These are phyloP conservation scores for Straminergon stramineum DNA, from an alignment of 225 moss, liverwort and hornwort genomes.

Conservation along the genomic window DNA sequence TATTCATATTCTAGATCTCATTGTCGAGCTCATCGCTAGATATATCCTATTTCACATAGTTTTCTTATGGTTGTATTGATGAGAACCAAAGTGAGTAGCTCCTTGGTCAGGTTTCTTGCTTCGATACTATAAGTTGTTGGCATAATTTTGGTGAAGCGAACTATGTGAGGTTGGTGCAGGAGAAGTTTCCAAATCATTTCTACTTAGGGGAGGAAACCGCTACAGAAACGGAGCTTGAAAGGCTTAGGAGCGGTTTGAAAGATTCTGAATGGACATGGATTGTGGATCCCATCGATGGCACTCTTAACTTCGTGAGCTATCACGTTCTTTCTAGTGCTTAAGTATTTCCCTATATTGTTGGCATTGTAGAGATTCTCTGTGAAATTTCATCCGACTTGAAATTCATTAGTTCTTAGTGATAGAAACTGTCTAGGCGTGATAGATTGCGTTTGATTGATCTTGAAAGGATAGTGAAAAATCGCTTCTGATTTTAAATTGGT, in stretches of 20 bases:
- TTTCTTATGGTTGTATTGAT: neutral
- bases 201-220: conserved; percentile 85
- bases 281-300: conserved; percentile 97
- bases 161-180: conserved; percentile 29
- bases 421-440: neutral
- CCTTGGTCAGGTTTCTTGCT: neutral
- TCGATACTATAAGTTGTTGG: neutral
- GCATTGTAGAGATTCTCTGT: neutral
- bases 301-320: conserved; percentile 78
- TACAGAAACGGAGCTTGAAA: conserved; percentile 51
- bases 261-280: conserved; percentile 85
- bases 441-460: neutral
- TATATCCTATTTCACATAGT: neutral
- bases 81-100: neutral
- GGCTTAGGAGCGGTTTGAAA: conserved; percentile 36
- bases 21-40: neutral
- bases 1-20: neutral
- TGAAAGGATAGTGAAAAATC: neutral
- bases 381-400: neutral
- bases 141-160: neutral
- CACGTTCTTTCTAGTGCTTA: neutral
- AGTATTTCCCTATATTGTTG: neutral
- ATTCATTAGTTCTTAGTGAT: neutral
- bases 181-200: conserved; percentile 63
- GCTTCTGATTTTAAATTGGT: neutral